phyloP scores from a whole-genome alignment of 2,329 filamentous ascomycete genomes.

The Fusarium tricinctum region DNA sequence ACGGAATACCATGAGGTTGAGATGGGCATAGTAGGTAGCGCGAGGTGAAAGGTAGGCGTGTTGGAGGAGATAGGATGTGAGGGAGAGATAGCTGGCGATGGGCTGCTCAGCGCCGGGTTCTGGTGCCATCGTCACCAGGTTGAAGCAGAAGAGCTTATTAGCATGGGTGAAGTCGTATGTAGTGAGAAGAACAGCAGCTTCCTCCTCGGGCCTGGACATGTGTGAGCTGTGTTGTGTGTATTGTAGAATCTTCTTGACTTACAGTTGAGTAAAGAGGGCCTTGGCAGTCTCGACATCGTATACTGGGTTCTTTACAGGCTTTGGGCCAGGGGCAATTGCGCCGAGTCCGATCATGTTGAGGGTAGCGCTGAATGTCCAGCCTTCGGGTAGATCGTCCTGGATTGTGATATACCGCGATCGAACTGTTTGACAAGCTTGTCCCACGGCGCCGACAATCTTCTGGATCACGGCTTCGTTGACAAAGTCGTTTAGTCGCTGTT shows the following conservation, averaged over 20 bases:
- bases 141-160: conserved; percentile 95
- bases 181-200: conserved; percentile 84
- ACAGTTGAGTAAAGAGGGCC: conserved; percentile 84
- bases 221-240: conserved; percentile 6
- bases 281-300: conserved; percentile 86
- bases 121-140: conserved; percentile 74
- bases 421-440: conserved; percentile 76
- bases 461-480: conserved; percentile 91
- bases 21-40: conserved; percentile 84
- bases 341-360: conserved; percentile 88
- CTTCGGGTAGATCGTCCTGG: conserved; percentile 90
- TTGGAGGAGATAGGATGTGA: conserved; percentile 92
- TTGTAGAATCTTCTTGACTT: conserved; percentile 55
- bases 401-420: conserved; percentile 85
- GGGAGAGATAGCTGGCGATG: conserved; percentile 85
- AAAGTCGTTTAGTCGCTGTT: conserved; percentile 91
- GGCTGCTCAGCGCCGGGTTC: conserved; percentile 79
- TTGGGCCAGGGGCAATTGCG: conserved; percentile 77
- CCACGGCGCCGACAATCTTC: conserved; percentile 83
- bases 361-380: conserved; percentile 86
- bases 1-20: conserved; percentile 87
- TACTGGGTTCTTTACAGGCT: conserved; percentile 67
- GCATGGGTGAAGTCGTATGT: conserved; percentile 94
- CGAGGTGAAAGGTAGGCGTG: conserved; percentile 89
- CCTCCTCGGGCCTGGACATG: conserved; percentile 75